Base-by-base conservation (phyloP, 768 basidiomycete genomes). In the Phlebiopsis flavidoalba region DNA sequence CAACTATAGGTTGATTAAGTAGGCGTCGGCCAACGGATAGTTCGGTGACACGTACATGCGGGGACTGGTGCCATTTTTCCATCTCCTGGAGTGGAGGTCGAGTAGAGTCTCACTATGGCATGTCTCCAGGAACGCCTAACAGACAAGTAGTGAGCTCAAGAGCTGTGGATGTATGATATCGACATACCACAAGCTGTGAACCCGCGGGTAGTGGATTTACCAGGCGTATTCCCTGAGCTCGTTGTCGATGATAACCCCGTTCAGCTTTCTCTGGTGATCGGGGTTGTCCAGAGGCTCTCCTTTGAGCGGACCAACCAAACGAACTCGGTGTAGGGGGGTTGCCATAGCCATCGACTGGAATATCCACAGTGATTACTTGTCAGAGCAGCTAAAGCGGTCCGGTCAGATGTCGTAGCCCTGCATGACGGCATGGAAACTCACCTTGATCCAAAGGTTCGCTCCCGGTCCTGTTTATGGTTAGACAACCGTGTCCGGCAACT, bases 401-500 rank as follows among this genome's bases (percentile, higher is more conserved):
- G 40, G 40, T 43, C 40, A 43, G 17, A 43, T 43, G 40, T 43
- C 40, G 10, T 31, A 17, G 8, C 40, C 40, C 17, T 3, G 11
- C 40, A 43, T 12, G 40, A 43, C 40, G 40, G 8, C 48, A 15
- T 14, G 5, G 19, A 36, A 36, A 45, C 53, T 31, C 35, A 45
- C 60, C 60, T 51, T 62, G 57, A 45, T 62, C 61, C 52, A 52
- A 51, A 21, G 14, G 22, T 53, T 62, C 61, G 11, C 47, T 62
- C 11, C 61, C 56, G 4, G 55, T 62, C 24, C 33, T 59, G 51
- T 46, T 57, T 17, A 37, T 19, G 11, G 50, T 26, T 47, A 58
- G 61, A 24, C 51, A 58, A 5, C 57, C 59, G 51, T 62, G 61
- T 7, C 61, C 61, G 17, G 61, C 56, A 58, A 58, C 61, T 62